Percentiles rank a stretch among this genome's conserved stretches.
phyloP scores from a whole-genome alignment of 2,329 filamentous ascomycete species.

The Dactylellina haptotyla region DNA sequence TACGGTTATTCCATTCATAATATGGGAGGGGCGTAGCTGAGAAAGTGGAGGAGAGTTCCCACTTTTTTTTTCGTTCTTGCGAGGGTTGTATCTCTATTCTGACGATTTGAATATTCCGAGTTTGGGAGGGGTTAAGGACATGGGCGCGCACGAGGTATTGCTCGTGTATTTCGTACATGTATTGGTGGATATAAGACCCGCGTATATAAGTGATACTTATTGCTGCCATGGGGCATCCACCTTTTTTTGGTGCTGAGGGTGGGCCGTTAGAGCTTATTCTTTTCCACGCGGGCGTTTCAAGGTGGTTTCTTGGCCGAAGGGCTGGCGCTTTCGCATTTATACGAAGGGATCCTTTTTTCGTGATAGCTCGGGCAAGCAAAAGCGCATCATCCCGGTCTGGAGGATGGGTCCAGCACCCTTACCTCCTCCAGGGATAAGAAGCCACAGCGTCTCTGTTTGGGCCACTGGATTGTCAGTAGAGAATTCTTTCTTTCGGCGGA shows the following conservation, averaged over 20 bases:
- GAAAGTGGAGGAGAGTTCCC: not conserved
- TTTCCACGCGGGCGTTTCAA: constrained; percentile 48
- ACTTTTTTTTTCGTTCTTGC: not conserved
- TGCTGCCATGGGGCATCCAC: no score
- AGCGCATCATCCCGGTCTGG: constrained; percentile 30
- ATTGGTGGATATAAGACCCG: constrained; percentile 37
- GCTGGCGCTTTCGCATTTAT: constrained; percentile 34
- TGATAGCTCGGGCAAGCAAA: constrained; percentile 34
- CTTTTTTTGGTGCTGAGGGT: constrained; percentile 13
- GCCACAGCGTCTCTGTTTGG: constrained; percentile 48
- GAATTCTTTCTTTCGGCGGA: constrained; percentile 13
- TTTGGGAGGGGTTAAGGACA: constrained; percentile 2
- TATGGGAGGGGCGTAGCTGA: not conserved
- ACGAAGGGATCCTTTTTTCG: constrained; percentile 12
- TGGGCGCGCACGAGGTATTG: not conserved
- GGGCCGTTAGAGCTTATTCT: constrained; percentile 42
- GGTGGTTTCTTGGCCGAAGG: constrained; percentile 25
- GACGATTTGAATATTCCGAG: constrained; percentile 13
- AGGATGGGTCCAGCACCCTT: constrained; percentile 39
- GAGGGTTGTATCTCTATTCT: constrained; percentile 4
- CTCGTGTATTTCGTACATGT: constrained; percentile 18
- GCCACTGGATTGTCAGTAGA: constrained; percentile 25
- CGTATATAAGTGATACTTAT: constrained; percentile 18
- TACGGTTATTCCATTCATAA: not conserved
- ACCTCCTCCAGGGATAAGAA: constrained; percentile 47